Conservation (phyloP, 164 flowering plant genomes). For the Paratinospora sagittata region DNA sequence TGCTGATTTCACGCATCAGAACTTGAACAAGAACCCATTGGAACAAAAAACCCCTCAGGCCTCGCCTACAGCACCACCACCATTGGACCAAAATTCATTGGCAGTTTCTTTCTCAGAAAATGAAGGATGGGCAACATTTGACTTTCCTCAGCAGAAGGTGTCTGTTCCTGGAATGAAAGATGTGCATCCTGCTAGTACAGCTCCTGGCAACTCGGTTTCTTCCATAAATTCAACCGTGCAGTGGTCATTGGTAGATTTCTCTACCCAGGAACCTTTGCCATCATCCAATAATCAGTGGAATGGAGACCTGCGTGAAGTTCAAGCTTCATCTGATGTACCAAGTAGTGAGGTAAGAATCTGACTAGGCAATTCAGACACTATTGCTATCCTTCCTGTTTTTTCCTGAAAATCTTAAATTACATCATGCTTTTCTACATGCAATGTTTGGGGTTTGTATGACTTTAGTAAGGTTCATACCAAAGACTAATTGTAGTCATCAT, state of each 20-base stretch:
- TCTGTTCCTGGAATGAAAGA: no score
- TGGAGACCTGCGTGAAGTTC: constrained; percentile 19
- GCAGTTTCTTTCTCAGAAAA: no score
- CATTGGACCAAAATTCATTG: constrained; percentile 27
- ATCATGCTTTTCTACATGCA: background rate
- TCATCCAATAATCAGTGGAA: constrained; percentile 35
- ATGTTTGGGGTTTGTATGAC: background rate
- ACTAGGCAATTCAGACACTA: no score
- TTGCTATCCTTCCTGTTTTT: no score
- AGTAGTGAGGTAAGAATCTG: no score
- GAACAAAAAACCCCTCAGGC: constrained; percentile 30
- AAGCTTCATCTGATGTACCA: no score
- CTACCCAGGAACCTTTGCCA: constrained; percentile 26
- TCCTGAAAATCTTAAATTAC: no score
- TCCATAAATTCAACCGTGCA: constrained; percentile 26
- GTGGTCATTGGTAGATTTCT: constrained; percentile 34
- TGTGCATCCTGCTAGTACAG: no score
- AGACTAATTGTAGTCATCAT: no score
- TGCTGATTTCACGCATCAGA: constrained; percentile 30
- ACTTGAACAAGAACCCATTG: constrained; percentile 15
- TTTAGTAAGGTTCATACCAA: background rate
- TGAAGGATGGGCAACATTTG: no score
- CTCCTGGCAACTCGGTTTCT: constrained; percentile 25
- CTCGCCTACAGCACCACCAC: constrained; percentile 16
- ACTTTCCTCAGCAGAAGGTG: no score